These are phyloP conservation scores for Stachybotrys elegans DNA, from an alignment of 2,329 filamentous ascomycete species.

Conservation along the genomic window DNA sequence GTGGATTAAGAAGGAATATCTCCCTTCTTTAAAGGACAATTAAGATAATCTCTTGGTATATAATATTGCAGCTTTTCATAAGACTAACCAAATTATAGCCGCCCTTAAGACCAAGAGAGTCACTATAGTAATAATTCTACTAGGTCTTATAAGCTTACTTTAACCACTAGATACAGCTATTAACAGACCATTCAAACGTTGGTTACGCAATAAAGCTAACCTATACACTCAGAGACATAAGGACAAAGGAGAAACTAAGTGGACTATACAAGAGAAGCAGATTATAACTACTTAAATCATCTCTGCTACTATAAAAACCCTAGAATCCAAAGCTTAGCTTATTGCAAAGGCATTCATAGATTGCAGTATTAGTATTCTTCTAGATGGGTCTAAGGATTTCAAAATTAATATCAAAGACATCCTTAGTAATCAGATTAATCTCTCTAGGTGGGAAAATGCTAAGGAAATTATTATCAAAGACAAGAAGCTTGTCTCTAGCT, in stretches of 20 bases:
- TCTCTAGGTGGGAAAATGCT: constrained; percentile 1
- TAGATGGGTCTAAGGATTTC: constrained; percentile 1
- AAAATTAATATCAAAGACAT: constrained; percentile 2
- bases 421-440: background rate
- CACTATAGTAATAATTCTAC: background rate
- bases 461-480: background rate
- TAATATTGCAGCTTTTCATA: constrained; percentile 3
- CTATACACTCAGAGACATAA: background rate
- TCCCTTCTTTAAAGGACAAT: background rate
- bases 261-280: background rate
- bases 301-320: background rate
- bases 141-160: constrained; percentile 1
- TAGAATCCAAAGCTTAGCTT: background rate
- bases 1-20: constrained; percentile 2
- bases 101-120: background rate
- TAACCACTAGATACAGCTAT: constrained; percentile 3
- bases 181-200: constrained; percentile 1
- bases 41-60: background rate
- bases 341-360: constrained; percentile 1
- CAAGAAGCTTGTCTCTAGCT: background rate
- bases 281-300: constrained; percentile 2
- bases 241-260: background rate
- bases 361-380: background rate
- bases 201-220: background rate
- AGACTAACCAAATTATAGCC: background rate